Percentiles rank a stretch among this genome's conserved stretches.
phyloP scores from a whole-genome alignment of 495 filamentous ascomycete species.

The Neurospora sp. region DNA sequence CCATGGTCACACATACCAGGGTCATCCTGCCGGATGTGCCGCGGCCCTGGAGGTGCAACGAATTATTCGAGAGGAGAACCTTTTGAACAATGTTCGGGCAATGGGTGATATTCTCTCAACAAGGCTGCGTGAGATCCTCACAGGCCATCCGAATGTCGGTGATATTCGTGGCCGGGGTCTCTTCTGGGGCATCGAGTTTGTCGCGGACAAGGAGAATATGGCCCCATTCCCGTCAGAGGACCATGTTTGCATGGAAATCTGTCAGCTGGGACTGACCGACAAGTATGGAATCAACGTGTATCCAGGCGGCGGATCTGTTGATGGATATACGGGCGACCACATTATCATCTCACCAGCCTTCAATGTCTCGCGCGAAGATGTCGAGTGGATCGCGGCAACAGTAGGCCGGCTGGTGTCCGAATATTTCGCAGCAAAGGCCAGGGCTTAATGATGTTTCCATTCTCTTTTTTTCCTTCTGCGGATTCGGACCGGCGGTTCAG shows the following conservation, averaged over 20 bases:
- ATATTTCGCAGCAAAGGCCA: conserved; percentile 16
- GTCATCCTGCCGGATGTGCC: conserved; percentile 49
- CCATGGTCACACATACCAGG: conserved; percentile 56
- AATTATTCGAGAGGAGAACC: conserved; percentile 44
- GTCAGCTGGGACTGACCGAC: conserved; percentile 40
- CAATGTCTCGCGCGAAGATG: conserved; percentile 51
- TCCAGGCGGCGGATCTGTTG: conserved; percentile 55
- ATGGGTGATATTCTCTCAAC: conserved; percentile 43
- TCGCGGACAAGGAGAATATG: conserved; percentile 38
- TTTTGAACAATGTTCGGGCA: conserved; percentile 41
- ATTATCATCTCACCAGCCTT: conserved; percentile 68
- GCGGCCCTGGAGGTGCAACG: conserved; percentile 50
- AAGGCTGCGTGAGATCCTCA: conserved; percentile 35
- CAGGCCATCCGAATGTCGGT: conserved; percentile 46
- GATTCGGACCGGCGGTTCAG: background rate
- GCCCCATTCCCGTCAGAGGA: conserved; percentile 34
- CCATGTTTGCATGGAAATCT: conserved; percentile 38
- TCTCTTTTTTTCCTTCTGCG: background rate
- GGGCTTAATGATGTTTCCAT: background rate
- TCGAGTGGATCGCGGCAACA: conserved; percentile 42
- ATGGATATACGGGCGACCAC: conserved; percentile 64
- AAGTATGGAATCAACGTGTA: conserved; percentile 59
- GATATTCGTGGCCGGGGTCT: conserved; percentile 55
- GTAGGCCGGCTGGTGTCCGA: conserved; percentile 33
- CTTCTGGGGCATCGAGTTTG: conserved; percentile 55